Conservation (phyloP, 352 stramenopile genomes). For the Pythium scleroteichum region DNA sequence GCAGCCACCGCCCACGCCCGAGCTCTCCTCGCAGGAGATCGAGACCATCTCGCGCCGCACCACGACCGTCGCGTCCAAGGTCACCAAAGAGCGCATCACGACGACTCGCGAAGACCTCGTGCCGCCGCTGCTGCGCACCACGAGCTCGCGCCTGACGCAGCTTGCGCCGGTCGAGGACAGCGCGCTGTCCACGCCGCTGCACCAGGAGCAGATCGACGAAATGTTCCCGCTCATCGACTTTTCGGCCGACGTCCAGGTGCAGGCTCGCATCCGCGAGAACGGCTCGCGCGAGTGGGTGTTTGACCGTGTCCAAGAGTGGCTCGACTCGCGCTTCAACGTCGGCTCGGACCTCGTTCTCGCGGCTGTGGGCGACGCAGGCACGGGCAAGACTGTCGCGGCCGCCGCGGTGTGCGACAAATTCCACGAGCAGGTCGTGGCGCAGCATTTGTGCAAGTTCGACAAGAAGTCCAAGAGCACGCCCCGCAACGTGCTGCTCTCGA, state of each 20-base stretch:
- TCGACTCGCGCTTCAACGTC: slow-evolving; percentile 68
- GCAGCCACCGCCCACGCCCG: slow-evolving; percentile 16
- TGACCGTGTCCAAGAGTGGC: slow-evolving; percentile 71
- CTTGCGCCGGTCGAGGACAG: slow-evolving; percentile 67
- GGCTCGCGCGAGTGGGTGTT: slow-evolving; percentile 67
- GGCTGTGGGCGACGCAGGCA: slow-evolving; percentile 68
- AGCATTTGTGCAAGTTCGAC: slow-evolving; percentile 81
- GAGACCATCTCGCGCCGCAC: slow-evolving; percentile 47
- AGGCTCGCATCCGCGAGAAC: slow-evolving; percentile 43
- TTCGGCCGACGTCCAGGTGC: slow-evolving; percentile 43
- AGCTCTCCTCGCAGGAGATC: slow-evolving; percentile 46
- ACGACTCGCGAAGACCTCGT: slow-evolving; percentile 39
- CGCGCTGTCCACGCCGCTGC: slow-evolving; percentile 62
- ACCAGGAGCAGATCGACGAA: slow-evolving; percentile 76
- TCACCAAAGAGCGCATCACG: slow-evolving; percentile 51
- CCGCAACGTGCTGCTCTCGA: slow-evolving; percentile 72
- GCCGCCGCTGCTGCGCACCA: slow-evolving; percentile 31
- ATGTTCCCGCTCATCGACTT: slow-evolving; percentile 81
- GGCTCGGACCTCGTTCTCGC: slow-evolving; percentile 59
- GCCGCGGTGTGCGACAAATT: slow-evolving; percentile 57
- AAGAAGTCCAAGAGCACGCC: slow-evolving; percentile 68
- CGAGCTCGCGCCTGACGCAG: slow-evolving; percentile 53
- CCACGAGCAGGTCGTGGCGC: slow-evolving; percentile 52
- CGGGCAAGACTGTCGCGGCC: slow-evolving; percentile 69
- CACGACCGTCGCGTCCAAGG: slow-evolving; percentile 48